phyloP scores from a whole-genome alignment of 75 land plant species.

The Isoetes taiwanensis region DNA sequence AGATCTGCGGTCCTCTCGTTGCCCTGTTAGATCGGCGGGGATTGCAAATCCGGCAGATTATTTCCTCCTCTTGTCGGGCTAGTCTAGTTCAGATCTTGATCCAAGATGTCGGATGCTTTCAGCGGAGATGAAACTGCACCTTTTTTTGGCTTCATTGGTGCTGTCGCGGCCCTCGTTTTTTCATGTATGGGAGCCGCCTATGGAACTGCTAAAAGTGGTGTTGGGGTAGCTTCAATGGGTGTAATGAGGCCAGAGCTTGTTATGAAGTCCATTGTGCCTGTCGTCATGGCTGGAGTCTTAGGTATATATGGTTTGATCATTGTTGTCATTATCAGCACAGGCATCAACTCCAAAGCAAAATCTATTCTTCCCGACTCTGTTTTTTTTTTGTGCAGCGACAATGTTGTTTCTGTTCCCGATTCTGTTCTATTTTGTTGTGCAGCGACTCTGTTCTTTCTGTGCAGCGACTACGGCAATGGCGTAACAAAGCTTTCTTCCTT shows the following conservation, averaged over 20 bases:
- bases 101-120: conserved; percentile 16
- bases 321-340: conserved; percentile 35
- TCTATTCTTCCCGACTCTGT: too few relatives aligned
- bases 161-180: conserved; percentile 44
- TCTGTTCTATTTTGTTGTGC: too few relatives aligned
- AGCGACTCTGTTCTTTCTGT: too few relatives aligned
- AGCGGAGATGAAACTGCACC: conserved; percentile 53
- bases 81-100: too few relatives aligned
- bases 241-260: conserved; percentile 70
- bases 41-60: too few relatives aligned
- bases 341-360: conserved; percentile 51
- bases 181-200: conserved; percentile 70
- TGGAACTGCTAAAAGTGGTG: conserved; percentile 58
- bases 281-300: conserved; percentile 68
- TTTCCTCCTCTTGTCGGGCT: too few relatives aligned
- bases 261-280: conserved; percentile 70
- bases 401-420: too few relatives aligned
- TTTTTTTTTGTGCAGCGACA: too few relatives aligned
- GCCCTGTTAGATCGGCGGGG: too few relatives aligned
- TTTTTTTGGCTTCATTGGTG: conserved; percentile 58
- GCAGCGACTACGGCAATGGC: too few relatives aligned
- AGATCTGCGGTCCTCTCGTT: too few relatives aligned
- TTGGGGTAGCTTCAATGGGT: conserved; percentile 70
- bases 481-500: too few relatives aligned
- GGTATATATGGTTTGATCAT: conserved; percentile 66